Evolutionary conservation across 345 rosid species (phyloP), one percentile per base, ranked within the genome.

Genomic region (Turnera subulata): DNA sequence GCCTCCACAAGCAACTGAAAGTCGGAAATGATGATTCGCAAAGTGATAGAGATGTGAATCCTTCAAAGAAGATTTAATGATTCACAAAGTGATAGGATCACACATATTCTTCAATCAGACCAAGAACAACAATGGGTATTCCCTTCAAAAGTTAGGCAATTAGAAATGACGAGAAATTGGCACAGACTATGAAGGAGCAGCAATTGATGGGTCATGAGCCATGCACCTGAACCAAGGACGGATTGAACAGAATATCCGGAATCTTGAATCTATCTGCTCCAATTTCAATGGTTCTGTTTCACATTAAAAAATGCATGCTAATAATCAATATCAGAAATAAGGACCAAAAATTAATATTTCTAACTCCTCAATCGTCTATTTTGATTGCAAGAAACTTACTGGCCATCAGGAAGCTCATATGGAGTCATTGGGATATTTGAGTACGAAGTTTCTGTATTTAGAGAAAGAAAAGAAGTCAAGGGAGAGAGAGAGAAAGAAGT

Each of bases 331-430:
- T 44, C 12, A 55, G 5, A 35, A 58, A 35, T 40, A 33, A 45
- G 18, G 50, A 20, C 15, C 24, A 26, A 49, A 46, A 56, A 19
- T 29, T 38, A 50, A 44, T 40, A 70, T 21, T 35, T 15, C 21
- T 40, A 11, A 44, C 26, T 14, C 55, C n/a, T 39, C 11, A 60
- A 19, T 38, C 20, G n/a, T 39, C 1, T n/a, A 17, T 22, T 48
- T 11, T 50, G 40, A 42, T 29, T 55, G 51, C 26, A 56, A 50
- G 64, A 61, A 37, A 73, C 97, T 88, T 78, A 90, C 99, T 85
- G 99, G 84, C 99, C 99, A 82, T 94, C 99, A 57, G 99, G 99
- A 73, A 94, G 96, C 81, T 94, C 99, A 50, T 94, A 94, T 7
- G 97, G 80, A 51, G 99, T 94, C 81, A 83, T 94, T 24, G 97